These are phyloP conservation scores for Chiua virens DNA, from an alignment of 768 basidiomycete species.

Conservation along the genomic window DNA sequence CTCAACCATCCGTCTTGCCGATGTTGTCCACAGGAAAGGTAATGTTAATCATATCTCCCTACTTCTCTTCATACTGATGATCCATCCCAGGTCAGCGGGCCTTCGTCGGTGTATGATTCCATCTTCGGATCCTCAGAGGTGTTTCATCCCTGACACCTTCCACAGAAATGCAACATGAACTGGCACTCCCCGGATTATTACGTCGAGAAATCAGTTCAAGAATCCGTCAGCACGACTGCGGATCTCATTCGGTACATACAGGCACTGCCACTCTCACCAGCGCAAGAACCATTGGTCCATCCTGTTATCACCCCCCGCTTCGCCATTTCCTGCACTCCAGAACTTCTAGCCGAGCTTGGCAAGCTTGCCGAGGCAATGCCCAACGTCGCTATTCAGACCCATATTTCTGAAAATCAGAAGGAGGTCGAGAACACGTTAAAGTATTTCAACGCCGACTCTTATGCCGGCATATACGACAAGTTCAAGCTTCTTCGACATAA, in stretches of 20 bases:
- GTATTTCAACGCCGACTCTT: conserved; percentile 69
- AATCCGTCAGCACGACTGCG: conserved; percentile 62
- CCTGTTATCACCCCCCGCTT: conserved; percentile 96
- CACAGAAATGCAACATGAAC: conserved; percentile 36
- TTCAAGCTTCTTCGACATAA: conserved; percentile 73
- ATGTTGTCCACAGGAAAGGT: conserved; percentile 66
- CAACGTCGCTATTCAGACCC: conserved; percentile 82
- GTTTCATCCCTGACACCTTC: conserved; percentile 4
- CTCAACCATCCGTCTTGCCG: conserved; percentile 78
- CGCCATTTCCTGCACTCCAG: conserved; percentile 81
- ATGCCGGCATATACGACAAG: conserved; percentile 81
- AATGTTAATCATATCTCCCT: conserved; percentile 11
- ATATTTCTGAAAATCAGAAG: conserved; percentile 79
- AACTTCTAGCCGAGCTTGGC: conserved; percentile 65
- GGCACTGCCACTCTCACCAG: conserved; percentile 41
- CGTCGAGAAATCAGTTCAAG: conserved; percentile 57
- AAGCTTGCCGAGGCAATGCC: conserved; percentile 57
- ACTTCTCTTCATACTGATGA: conserved; percentile 5
- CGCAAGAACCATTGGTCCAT: conserved; percentile 64
- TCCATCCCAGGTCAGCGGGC: conserved; percentile 68
- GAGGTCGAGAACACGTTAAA: conserved; percentile 68
- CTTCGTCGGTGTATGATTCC: conserved; percentile 71
- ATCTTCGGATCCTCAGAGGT: neutral
- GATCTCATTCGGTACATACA: conserved; percentile 71
- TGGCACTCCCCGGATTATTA: conserved; percentile 77